These are phyloP conservation scores for Psilocybe tampanensis DNA, from an alignment of 768 basidiomycete genomes.

Conservation along the genomic window DNA sequence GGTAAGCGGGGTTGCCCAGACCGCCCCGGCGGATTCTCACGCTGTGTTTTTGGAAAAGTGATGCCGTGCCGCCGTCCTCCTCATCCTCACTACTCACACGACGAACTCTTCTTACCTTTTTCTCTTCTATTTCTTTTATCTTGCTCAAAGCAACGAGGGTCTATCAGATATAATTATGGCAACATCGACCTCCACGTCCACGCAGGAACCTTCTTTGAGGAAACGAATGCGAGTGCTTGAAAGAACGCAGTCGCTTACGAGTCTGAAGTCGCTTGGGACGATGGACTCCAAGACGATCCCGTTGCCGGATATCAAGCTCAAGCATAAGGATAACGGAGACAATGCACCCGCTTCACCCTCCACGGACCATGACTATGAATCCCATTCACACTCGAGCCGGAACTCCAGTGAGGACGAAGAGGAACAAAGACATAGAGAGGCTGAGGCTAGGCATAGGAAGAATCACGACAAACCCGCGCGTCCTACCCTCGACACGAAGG, in stretches of 20 bases:
- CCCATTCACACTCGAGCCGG: constrained; percentile 19
- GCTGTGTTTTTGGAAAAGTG: neutral
- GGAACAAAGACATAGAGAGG: neutral
- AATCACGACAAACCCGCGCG: neutral
- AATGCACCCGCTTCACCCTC: constrained; percentile 12
- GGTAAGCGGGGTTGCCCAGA: no score
- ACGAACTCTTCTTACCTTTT: neutral
- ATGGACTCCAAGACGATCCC: constrained; percentile 14
- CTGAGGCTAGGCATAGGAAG: neutral
- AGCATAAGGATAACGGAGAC: constrained; percentile 7
- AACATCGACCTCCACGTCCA: neutral
- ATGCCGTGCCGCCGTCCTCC: neutral
- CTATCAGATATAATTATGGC: neutral
- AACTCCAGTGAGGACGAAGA: constrained; percentile 24
- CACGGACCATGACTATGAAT: constrained; percentile 29
- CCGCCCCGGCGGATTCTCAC: no score
- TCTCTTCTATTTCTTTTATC: neutral
- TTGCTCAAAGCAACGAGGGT: neutral
- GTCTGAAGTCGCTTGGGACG: constrained; percentile 7
- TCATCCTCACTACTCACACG: neutral
- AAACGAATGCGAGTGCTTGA: constrained; percentile 29
- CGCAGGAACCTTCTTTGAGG: constrained; percentile 22
- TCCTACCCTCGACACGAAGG: constrained; percentile 9
- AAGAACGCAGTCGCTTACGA: constrained; percentile 27
- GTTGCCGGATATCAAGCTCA: constrained; percentile 16